A percentile compares a stretch with the other conserved stretches of the same genome.
Evolutionary conservation across 331 rosid genomes (phyloP).

Genomic region (Quercus tomentella): DNA sequence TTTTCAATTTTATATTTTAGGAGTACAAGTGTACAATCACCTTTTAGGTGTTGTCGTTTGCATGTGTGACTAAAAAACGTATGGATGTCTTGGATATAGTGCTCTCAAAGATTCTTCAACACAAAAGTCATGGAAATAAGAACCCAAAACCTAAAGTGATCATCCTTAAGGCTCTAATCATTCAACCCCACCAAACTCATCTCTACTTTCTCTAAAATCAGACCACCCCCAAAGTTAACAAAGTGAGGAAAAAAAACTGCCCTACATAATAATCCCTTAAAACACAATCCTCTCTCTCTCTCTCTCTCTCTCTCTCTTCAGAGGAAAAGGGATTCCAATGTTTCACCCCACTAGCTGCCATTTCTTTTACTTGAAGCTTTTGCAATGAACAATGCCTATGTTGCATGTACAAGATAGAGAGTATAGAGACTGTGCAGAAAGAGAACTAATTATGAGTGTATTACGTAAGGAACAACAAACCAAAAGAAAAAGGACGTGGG

Average conservation of each 20-base stretch:
- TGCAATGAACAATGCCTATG: too few species aligned
- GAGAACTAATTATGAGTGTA: background rate
- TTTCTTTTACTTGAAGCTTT: too few species aligned
- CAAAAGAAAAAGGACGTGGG: too few species aligned
- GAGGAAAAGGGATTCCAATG: background rate
- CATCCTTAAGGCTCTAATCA: background rate
- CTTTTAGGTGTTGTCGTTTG: background rate
- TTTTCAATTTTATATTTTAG: too few species aligned
- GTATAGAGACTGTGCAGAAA: background rate
- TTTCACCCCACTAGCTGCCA: background rate
- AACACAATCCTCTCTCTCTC: background rate
- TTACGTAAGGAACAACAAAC: background rate
- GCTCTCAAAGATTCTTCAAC: background rate
- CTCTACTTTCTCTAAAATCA: background rate
- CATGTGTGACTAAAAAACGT: background rate
- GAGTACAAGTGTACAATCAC: too few species aligned
- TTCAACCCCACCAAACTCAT: background rate
- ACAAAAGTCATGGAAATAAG: background rate
- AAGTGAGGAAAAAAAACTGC: background rate
- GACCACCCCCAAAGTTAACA: background rate
- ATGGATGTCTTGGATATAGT: background rate
- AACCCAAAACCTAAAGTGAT: background rate
- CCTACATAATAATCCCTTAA: background rate
- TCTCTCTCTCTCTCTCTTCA: background rate
- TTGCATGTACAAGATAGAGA: too few species aligned